These are phyloP conservation scores for Alternaria viburni DNA, from an alignment of 2,329 filamentous ascomycete genomes.

Conservation along the genomic window DNA sequence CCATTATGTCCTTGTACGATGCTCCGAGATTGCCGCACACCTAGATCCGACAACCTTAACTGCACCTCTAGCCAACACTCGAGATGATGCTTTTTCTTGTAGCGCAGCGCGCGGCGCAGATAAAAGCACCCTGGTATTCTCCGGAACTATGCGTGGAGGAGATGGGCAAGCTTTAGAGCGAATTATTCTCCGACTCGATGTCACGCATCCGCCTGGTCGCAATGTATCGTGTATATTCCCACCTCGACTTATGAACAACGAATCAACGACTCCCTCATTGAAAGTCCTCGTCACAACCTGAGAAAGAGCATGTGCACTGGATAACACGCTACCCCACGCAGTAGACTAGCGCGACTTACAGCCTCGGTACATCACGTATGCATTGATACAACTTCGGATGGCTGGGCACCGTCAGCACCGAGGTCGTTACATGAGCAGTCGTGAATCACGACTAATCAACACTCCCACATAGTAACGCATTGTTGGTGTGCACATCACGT, in stretches of 20 bases:
- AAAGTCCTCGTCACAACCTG: neutral
- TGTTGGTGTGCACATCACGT: neutral
- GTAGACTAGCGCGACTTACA: constrained; percentile 1
- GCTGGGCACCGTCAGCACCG: constrained; percentile 3
- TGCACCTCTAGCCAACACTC: constrained; percentile 6
- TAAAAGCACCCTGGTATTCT: neutral
- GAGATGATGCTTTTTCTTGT: neutral
- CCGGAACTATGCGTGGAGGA: neutral
- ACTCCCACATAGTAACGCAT: neutral
- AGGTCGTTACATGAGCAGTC: neutral
- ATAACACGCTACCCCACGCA: neutral
- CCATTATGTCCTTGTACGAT: constrained; percentile 5
- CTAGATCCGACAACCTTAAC: constrained; percentile 29
- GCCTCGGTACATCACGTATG: constrained; percentile 13
- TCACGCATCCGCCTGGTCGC: neutral
- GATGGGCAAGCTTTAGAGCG: neutral
- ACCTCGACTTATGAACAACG: neutral
- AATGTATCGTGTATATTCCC: neutral
- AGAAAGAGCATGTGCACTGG: neutral
- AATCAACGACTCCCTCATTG: neutral
- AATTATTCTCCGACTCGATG: neutral
- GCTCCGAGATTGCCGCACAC: constrained; percentile 14
- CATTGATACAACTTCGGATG: neutral
- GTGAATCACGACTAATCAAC: neutral
- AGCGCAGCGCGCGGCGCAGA: neutral